phyloP scores from a whole-genome alignment of 805 yeast genomes.

The Candida nemodendra region DNA sequence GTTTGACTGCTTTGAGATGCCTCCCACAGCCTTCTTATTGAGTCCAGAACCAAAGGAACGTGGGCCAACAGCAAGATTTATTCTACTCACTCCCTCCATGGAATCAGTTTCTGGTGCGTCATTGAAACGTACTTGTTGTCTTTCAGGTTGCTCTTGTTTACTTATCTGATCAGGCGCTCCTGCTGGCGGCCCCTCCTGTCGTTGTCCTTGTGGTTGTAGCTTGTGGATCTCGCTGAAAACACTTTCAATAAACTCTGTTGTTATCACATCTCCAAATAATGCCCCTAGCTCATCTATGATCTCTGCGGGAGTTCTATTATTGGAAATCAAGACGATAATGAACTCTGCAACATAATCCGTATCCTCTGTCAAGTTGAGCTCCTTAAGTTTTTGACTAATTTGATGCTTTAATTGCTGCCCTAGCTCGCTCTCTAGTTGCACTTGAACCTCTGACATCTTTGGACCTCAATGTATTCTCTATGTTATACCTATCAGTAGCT shows the following conservation, averaged over 20 bases:
- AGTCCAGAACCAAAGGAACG: slow-evolving; percentile 21
- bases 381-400: slow-evolving; percentile 40
- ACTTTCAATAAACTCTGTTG: slow-evolving; percentile 52
- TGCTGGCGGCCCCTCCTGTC: slow-evolving; percentile 12
- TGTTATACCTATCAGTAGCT: no score
- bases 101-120: slow-evolving; percentile 17
- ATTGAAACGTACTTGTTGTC: slow-evolving; percentile 32
- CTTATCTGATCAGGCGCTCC: slow-evolving; percentile 18
- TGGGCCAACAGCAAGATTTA: slow-evolving; percentile 21
- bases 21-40: slow-evolving; percentile 15
- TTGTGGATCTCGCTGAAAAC: slow-evolving; percentile 56
- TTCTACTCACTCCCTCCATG: slow-evolving; percentile 20
- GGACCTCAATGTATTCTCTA: not conserved
- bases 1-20: slow-evolving; percentile 16
- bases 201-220: slow-evolving; percentile 25
- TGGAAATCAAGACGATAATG: slow-evolving; percentile 66
- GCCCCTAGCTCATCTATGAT: slow-evolving; percentile 60
- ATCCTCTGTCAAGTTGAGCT: slow-evolving; percentile 48
- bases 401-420: slow-evolving; percentile 43
- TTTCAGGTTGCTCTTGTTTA: slow-evolving; percentile 22
- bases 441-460: slow-evolving; percentile 22
- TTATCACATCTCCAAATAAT: slow-evolving; percentile 61
- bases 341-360: slow-evolving; percentile 69
- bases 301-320: slow-evolving; percentile 60
- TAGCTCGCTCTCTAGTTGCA: slow-evolving; percentile 33